These are phyloP conservation scores for Alternaria solani DNA, from an alignment of 2,329 filamentous ascomycete genomes.

Conservation along the genomic window DNA sequence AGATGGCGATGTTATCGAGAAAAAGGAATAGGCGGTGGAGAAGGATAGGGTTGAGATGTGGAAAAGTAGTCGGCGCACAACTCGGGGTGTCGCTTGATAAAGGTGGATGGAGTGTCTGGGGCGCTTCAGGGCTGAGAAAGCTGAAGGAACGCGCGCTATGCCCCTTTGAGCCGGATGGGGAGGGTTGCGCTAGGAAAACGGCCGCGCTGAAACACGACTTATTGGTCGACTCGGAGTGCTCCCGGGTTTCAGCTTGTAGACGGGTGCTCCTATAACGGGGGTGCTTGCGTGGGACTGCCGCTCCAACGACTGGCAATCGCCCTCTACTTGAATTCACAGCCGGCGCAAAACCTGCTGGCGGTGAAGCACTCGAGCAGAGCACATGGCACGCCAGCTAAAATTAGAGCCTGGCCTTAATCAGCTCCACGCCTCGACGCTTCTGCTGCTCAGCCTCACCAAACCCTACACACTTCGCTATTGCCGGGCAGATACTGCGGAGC, in stretches of 20 bases:
- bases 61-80: slow-evolving; percentile 29
- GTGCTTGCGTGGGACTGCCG: slow-evolving; percentile 18
- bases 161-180: slow-evolving; percentile 18
- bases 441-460: slow-evolving; percentile 37
- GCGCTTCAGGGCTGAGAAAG: slow-evolving; percentile 26
- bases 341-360: slow-evolving; percentile 12
- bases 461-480: slow-evolving; percentile 10
- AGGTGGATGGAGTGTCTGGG: slow-evolving; percentile 32
- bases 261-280: slow-evolving; percentile 33
- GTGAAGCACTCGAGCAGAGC: slow-evolving; percentile 20
- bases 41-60: slow-evolving; percentile 20
- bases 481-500: neutral
- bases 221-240: slow-evolving; percentile 19
- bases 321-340: slow-evolving; percentile 5
- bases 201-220: slow-evolving; percentile 33
- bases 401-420: slow-evolving; percentile 31
- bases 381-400: slow-evolving; percentile 24
- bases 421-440: slow-evolving; percentile 20
- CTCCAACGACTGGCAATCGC: slow-evolving; percentile 14
- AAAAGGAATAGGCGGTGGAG: slow-evolving; percentile 20
- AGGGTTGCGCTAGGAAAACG: slow-evolving; percentile 26
- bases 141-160: slow-evolving; percentile 19
- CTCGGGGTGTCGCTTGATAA: slow-evolving; percentile 38
- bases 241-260: slow-evolving; percentile 30
- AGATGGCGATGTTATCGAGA: slow-evolving; percentile 25